phyloP scores from a whole-genome alignment of 1,284 basidiomycete species.

The Naganishia cerealis region DNA sequence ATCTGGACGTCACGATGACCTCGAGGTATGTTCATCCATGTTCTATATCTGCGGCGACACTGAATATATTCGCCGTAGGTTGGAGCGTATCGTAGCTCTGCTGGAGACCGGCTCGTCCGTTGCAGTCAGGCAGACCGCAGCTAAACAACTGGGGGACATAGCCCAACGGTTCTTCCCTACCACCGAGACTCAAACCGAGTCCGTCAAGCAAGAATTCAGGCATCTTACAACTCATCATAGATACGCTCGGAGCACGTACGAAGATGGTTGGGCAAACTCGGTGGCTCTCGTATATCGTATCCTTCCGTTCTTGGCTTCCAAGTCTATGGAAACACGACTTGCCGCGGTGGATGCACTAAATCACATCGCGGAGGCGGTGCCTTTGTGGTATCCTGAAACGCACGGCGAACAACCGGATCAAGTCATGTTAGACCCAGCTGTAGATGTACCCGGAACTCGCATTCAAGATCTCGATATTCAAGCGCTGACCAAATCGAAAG shows the following conservation, averaged over 20 bases:
- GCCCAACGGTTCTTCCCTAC: slow-evolving; percentile 45
- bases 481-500: not conserved
- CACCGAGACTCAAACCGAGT: not conserved
- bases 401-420: not conserved
- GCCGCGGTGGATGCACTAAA: slow-evolving; percentile 52
- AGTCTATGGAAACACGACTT: slow-evolving; percentile 51
- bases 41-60: not conserved
- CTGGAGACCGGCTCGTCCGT: slow-evolving; percentile 53
- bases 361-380: slow-evolving; percentile 45
- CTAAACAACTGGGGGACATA: slow-evolving; percentile 52
- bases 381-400: slow-evolving; percentile 37
- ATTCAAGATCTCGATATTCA: slow-evolving; percentile 12
- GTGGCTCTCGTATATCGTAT: slow-evolving; percentile 50
- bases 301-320: slow-evolving; percentile 49
- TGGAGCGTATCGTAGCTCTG: slow-evolving; percentile 53
- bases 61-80: slow-evolving; percentile 36
- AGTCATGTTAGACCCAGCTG: not conserved
- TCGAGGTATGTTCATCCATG: slow-evolving; percentile 12
- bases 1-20: slow-evolving; percentile 8
- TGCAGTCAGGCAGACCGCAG: slow-evolving; percentile 51
- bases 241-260: slow-evolving; percentile 28
- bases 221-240: slow-evolving; percentile 11
- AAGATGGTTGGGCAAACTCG: slow-evolving; percentile 53
- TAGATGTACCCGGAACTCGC: not conserved
- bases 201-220: slow-evolving; percentile 4